Evolutionary conservation across 2,329 filamentous ascomycete species (phyloP).

Genomic region (Hysterium pulicare): DNA sequence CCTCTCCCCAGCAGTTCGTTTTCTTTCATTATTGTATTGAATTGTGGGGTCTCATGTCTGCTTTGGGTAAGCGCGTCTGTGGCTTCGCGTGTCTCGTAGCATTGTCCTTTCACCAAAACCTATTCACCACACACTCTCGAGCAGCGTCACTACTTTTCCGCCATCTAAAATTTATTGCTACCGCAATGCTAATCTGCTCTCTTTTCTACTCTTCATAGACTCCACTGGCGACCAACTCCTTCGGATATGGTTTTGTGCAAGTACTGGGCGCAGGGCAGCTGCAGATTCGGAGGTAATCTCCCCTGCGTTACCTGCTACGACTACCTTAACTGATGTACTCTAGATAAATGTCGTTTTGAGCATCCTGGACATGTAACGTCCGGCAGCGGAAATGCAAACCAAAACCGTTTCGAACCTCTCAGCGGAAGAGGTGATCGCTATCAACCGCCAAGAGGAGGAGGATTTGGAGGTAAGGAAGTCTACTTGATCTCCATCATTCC

Average conservation of each 20-base stretch:
- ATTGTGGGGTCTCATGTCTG: too few species aligned
- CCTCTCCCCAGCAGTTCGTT: too few species aligned
- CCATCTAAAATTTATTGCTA: not conserved
- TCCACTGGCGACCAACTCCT: not conserved
- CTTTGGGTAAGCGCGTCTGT: too few species aligned
- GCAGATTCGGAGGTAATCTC: constrained; percentile 59
- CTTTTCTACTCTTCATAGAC: not conserved
- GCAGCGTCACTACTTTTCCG: too few species aligned
- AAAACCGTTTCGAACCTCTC: constrained; percentile 60
- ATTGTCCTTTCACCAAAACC: too few species aligned
- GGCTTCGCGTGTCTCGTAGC: too few species aligned
- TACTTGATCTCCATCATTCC: too few species aligned
- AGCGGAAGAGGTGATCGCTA: constrained; percentile 25
- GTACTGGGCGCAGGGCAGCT: constrained; percentile 64
- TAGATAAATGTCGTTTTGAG: constrained; percentile 59
- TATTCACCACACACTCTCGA: too few species aligned
- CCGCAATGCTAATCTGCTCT: not conserved
- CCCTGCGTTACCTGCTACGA: not conserved
- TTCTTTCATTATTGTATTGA: too few species aligned
- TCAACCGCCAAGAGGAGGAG: constrained; percentile 26
- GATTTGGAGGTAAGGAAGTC: constrained; percentile 40
- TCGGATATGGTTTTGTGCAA: constrained; percentile 53
- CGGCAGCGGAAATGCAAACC: constrained; percentile 8
- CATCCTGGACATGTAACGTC: constrained; percentile 49
- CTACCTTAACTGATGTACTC: constrained; percentile 8